A percentile compares a stretch with the other conserved stretches of the same genome.
These are phyloP conservation scores for Globisporangium megalacanthum DNA, from an alignment of 352 stramenopile genomes.

Conservation along the genomic window DNA sequence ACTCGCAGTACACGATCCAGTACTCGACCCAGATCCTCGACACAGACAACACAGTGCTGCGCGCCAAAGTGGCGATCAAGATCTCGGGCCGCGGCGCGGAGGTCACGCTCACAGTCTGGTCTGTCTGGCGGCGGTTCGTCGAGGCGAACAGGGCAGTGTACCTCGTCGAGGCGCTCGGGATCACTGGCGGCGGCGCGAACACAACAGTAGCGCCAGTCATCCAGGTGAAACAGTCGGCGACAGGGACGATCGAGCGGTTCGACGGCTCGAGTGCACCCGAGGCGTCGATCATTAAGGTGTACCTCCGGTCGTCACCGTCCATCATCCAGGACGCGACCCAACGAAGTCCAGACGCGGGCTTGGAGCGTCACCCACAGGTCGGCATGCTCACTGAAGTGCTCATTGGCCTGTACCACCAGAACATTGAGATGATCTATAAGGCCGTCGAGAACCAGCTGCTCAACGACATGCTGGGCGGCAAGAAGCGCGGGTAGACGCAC, in stretches of 20 bases:
- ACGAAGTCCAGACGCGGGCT: background rate
- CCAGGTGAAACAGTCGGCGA: constrained; percentile 15
- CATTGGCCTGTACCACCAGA: constrained; percentile 16
- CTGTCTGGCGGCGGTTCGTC: constrained; percentile 10
- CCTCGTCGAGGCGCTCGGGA: constrained; percentile 12
- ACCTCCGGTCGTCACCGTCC: constrained; percentile 12
- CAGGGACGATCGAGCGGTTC: constrained; percentile 7
- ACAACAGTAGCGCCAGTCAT: constrained; percentile 5
- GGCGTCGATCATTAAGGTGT: constrained; percentile 17
- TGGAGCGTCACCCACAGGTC: constrained; percentile 10
- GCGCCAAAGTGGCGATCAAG: constrained; percentile 12
- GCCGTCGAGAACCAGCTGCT: constrained; percentile 16
- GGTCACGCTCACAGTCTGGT: constrained; percentile 13
- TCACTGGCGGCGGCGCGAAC: constrained; percentile 9
- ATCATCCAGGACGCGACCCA: constrained; percentile 11
- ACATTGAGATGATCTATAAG: constrained; percentile 17
- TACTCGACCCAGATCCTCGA: constrained; percentile 5
- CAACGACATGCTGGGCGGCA: constrained; percentile 14
- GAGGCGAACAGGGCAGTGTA: constrained; percentile 8
- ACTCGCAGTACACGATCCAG: constrained; percentile 1
- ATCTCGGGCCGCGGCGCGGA: constrained; percentile 10
- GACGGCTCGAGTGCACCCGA: constrained; percentile 8
- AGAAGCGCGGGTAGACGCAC: constrained; percentile 1
- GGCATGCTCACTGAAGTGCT: constrained; percentile 17
- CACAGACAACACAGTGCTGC: constrained; percentile 10